These are phyloP conservation scores for Chlorella sp. DNA, from an alignment of 139 green algal species.

Conservation along the genomic window DNA sequence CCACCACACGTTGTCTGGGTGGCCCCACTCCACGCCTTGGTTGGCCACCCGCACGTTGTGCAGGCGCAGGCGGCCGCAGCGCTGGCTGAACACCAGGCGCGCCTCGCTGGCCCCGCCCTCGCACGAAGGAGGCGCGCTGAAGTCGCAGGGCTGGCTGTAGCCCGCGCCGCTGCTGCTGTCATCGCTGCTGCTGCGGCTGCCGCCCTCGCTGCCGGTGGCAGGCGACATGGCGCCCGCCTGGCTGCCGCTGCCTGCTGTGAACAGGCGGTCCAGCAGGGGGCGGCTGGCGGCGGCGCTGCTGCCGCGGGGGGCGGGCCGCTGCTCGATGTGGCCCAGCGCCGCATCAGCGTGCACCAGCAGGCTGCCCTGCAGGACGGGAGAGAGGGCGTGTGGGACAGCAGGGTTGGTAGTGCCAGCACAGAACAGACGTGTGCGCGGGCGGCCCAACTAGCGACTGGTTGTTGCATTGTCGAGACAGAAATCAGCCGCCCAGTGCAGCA, in stretches of 20 bases:
- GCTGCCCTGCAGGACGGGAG: constrained; percentile 58
- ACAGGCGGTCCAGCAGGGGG: not conserved
- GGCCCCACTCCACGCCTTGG: constrained; percentile 83
- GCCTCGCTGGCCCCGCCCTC: not conserved
- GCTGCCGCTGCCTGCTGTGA: not conserved
- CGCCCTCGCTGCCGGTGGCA: not conserved
- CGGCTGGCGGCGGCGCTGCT: not conserved
- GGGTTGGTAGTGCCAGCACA: too few relatives aligned
- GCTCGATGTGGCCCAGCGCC: constrained; percentile 61
- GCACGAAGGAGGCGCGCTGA: not conserved
- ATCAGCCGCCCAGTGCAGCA: too few relatives aligned
- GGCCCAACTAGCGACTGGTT: too few relatives aligned
- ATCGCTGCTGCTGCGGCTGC: not conserved
- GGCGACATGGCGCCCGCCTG: not conserved
- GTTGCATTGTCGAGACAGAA: too few relatives aligned
- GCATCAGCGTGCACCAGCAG: constrained; percentile 70
- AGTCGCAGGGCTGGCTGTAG: constrained; percentile 29
- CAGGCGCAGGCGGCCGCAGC: constrained; percentile 77
- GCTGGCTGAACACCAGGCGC: constrained; percentile 59
- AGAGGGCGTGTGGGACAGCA: too few relatives aligned
- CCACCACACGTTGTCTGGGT: constrained; percentile 83
- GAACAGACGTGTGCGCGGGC: too few relatives aligned
- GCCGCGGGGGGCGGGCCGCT: not conserved
- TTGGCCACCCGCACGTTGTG: constrained; percentile 87
- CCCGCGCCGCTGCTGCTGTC: not conserved